Conservation (phyloP, 2,329 filamentous ascomycete genomes). For the Scedosporium apiospermum region DNA sequence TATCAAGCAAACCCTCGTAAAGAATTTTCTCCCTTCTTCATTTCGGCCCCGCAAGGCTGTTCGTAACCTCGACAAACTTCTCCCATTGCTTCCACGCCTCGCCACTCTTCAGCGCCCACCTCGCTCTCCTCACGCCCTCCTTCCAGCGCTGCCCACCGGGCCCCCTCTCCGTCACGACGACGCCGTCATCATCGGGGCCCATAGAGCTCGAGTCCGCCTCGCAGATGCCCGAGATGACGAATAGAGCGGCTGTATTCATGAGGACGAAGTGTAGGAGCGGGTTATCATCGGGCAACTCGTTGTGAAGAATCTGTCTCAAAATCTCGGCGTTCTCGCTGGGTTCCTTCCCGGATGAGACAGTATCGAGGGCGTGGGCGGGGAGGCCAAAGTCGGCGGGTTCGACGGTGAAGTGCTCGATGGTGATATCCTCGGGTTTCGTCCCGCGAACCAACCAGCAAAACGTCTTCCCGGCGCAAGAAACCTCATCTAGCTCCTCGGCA, state of each 20-base stretch:
- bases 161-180: slow-evolving; percentile 71
- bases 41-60: slow-evolving; percentile 28
- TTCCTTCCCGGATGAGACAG: slow-evolving; percentile 76
- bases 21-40: neutral
- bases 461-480: slow-evolving; percentile 81
- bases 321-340: slow-evolving; percentile 83
- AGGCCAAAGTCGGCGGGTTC: slow-evolving; percentile 83
- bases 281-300: slow-evolving; percentile 64
- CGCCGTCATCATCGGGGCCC: slow-evolving; percentile 70
- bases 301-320: slow-evolving; percentile 64
- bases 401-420: slow-evolving; percentile 69
- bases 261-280: slow-evolving; percentile 90
- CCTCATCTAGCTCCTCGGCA: slow-evolving; percentile 88
- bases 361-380: slow-evolving; percentile 58
- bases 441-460: slow-evolving; percentile 71
- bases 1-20: neutral
- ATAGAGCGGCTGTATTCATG: slow-evolving; percentile 82
- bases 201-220: slow-evolving; percentile 73
- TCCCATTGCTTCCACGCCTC: slow-evolving; percentile 77
- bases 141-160: slow-evolving; percentile 89
- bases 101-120: slow-evolving; percentile 81
- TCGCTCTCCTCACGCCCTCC: slow-evolving; percentile 78
- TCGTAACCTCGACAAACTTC: slow-evolving; percentile 75
- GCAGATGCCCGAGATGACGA: slow-evolving; percentile 79
- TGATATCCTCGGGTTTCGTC: slow-evolving; percentile 32